Conservation (phyloP, 192 early-diverging fungal species). For the Dissophora ornata region DNA sequence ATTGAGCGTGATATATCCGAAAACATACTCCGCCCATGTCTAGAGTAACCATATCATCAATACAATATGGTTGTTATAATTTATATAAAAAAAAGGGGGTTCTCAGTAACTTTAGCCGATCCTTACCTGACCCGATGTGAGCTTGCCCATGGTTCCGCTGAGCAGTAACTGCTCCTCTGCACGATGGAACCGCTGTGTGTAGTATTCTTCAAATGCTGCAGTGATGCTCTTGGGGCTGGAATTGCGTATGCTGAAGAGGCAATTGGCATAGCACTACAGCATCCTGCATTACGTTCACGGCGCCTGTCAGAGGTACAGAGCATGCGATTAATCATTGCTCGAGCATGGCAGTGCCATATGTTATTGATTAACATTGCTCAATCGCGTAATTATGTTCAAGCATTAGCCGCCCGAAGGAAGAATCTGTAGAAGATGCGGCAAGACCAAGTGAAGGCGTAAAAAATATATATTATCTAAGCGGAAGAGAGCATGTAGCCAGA, state of each 20-base stretch:
- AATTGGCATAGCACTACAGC: conserved; percentile 29
- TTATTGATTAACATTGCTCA: not conserved
- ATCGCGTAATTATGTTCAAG: not conserved
- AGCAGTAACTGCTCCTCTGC: not conserved
- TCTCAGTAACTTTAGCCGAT: not conserved
- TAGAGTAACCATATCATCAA: no score
- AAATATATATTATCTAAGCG: not conserved
- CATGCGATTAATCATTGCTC: no score
- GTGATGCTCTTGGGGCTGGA: not conserved
- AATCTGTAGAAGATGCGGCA: not conserved
- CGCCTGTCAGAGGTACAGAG: no score
- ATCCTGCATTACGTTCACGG: conserved; percentile 30
- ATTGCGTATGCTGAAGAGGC: conserved; percentile 15
- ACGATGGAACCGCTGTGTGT: conserved; percentile 9
- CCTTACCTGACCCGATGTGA: conserved; percentile 24
- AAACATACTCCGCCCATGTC: not conserved
- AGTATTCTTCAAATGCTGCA: conserved; percentile 25
- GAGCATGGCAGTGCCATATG: not conserved
- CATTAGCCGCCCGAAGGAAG: not conserved
- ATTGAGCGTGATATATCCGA: conserved; percentile 9
- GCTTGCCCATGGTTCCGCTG: conserved; percentile 10
- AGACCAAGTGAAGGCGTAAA: not conserved
- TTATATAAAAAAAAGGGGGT: not conserved
- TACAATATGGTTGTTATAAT: no score
- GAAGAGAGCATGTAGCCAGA: no score